A percentile compares a stretch with the other conserved stretches of the same genome.
These are phyloP conservation scores for Sequoia sempervirens DNA, from an alignment of 75 land plant species.

Conservation along the genomic window DNA sequence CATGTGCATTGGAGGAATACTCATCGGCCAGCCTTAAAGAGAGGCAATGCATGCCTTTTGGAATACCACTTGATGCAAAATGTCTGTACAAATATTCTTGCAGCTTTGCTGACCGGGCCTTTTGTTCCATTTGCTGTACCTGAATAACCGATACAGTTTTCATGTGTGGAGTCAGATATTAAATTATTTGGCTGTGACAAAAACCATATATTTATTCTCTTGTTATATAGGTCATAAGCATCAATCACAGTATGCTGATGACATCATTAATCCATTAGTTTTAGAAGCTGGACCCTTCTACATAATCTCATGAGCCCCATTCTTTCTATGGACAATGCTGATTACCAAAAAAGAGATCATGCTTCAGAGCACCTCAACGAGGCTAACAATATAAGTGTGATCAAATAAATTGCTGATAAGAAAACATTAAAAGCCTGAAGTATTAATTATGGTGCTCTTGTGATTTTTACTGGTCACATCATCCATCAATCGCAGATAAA, in stretches of 20 bases:
- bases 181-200: neutral
- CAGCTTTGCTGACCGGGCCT: constrained; percentile 30
- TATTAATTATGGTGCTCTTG: neutral
- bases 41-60: constrained; percentile 85
- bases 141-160: constrained; percentile 7
- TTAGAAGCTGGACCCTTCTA: neutral
- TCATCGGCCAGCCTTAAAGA: constrained; percentile 67
- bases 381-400: neutral
- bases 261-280: neutral
- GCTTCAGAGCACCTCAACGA: neutral
- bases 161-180: neutral
- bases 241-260: neutral
- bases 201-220: neutral
- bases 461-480: neutral
- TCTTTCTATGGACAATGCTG: neutral
- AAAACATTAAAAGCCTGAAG: neutral
- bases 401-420: neutral
- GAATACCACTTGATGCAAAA: constrained; percentile 83
- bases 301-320: neutral
- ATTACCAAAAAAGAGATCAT: neutral
- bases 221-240: neutral
- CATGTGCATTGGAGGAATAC: constrained; percentile 68
- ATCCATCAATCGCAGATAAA: neutral
- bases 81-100: constrained; percentile 63
- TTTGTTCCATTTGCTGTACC: constrained; percentile 41